Evolutionary conservation across 1,284 basidiomycete species (phyloP), one percentile per base, ranked within the genome.

Genomic region (Trametes versicolor): DNA sequence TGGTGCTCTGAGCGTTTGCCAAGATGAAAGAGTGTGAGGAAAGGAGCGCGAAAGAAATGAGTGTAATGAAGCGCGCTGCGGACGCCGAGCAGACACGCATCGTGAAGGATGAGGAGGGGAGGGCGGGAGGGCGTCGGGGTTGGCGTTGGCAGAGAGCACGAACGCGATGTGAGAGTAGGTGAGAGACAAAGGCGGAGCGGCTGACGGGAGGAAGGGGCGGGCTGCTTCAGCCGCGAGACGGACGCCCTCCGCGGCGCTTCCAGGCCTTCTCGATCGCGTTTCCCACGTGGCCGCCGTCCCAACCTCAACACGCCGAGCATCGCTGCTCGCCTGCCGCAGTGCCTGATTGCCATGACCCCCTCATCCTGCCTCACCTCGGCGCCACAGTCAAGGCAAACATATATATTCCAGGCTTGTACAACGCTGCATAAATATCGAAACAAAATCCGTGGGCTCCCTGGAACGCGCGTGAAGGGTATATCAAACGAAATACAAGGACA

Each of bases 41-140:
- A 72, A 78, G 67, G 76, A 76, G 64, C 63, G 73, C 70, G 60
- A 78, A 74, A 49, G 72, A 75, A 79, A 78, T 55, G 77, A 79
- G 59, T 60, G 78, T 76, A 59, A 78, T 65, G 70, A 71, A 65
- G 74, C 78, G 76, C 49, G 72, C 74, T 64, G 74, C 67, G 55
- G 70, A 72, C 69, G 71, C 69, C 68, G 65, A 68, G 71, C 71
- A 73, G 72, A 67, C 72, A 58, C 74, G 75, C 75, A 77, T 77
- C 56, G 60, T 70, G 66, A 54, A 47, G 21, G 62, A 48, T 49
- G 65, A 58, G 57, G 49, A 45, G 62, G 41, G 68, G 62, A 52
- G 27, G 48, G 67, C 65, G 59, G 61, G 62, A 63, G 61, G 68
- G 67, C 68, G 71, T 70, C 71, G 68, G 49, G 52, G 68, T 64